These are phyloP conservation scores for Phalaenopsis equestris DNA, from an alignment of 106 monocot genomes.

Conservation along the genomic window DNA sequence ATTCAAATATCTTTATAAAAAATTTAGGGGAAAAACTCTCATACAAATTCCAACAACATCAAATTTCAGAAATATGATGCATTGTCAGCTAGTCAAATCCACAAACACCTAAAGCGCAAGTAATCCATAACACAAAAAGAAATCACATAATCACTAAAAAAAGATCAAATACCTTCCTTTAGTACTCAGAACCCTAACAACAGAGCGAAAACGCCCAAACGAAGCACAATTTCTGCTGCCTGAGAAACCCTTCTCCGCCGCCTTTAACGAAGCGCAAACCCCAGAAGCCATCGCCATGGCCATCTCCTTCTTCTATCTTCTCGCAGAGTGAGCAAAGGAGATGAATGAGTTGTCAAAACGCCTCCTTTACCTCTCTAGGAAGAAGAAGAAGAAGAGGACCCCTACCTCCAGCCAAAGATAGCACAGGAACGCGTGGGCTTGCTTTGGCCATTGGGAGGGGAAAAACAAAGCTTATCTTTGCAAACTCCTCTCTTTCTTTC, in stretches of 20 bases:
- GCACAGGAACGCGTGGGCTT: not conserved
- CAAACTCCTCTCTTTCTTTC: not conserved
- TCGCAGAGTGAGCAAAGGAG: not conserved
- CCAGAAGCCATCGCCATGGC: conserved; percentile 4
- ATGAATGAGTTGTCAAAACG: not conserved
- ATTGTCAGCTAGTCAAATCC: not conserved
- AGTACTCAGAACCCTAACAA: not conserved
- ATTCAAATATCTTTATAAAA: not conserved
- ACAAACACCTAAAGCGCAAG: not conserved
- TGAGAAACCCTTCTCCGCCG: not conserved
- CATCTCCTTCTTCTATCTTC: not conserved
- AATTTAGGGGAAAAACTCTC: too few species aligned
- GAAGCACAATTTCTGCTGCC: not conserved
- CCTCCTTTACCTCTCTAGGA: not conserved
- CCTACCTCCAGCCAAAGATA: not conserved
- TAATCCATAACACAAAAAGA: not conserved
- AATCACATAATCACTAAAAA: not conserved
- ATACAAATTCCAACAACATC: not conserved
- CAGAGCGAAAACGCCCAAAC: not conserved
- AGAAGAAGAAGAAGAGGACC: not conserved
- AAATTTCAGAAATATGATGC: not conserved
- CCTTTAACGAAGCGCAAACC: not conserved
- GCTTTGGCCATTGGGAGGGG: not conserved
- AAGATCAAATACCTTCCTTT: not conserved
- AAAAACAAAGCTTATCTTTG: not conserved